These are phyloP conservation scores for Metarhizium sp. DNA, from an alignment of 2,329 filamentous ascomycete species.

Conservation along the genomic window DNA sequence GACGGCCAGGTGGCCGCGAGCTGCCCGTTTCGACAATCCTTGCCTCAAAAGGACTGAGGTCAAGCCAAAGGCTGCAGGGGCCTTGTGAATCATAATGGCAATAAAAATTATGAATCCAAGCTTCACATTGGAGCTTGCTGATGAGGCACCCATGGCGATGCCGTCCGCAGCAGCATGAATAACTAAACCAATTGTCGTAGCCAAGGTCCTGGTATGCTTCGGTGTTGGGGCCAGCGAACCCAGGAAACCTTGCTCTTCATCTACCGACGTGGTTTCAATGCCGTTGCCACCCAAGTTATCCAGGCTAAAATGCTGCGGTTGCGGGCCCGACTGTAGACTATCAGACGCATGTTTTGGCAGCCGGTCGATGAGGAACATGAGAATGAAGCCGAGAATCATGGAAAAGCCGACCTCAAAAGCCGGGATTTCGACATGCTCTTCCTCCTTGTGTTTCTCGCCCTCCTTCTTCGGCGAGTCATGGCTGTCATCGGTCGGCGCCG, in stretches of 20 bases:
- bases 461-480: constrained; percentile 9
- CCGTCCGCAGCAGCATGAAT: constrained; percentile 94
- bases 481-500: background rate
- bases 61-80: constrained; percentile 87
- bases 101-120: constrained; percentile 88
- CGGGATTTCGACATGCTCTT: constrained; percentile 37
- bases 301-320: constrained; percentile 78
- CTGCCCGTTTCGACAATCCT: constrained; percentile 77
- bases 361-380: constrained; percentile 95
- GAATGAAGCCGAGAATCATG: constrained; percentile 77
- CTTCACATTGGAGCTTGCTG: constrained; percentile 60
- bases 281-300: constrained; percentile 57
- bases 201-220: constrained; percentile 53
- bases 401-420: constrained; percentile 77
- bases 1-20: constrained; percentile 74
- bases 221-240: constrained; percentile 48
- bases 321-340: constrained; percentile 52
- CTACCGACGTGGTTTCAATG: constrained; percentile 33
- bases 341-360: constrained; percentile 65
- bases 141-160: constrained; percentile 89
- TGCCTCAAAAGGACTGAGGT: constrained; percentile 87
- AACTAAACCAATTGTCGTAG: constrained; percentile 88
- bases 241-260: constrained; percentile 50
- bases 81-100: constrained; percentile 96
- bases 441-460: constrained; percentile 22